Conservation (phyloP, 257 asterid species). For the Solanum rostratum region DNA sequence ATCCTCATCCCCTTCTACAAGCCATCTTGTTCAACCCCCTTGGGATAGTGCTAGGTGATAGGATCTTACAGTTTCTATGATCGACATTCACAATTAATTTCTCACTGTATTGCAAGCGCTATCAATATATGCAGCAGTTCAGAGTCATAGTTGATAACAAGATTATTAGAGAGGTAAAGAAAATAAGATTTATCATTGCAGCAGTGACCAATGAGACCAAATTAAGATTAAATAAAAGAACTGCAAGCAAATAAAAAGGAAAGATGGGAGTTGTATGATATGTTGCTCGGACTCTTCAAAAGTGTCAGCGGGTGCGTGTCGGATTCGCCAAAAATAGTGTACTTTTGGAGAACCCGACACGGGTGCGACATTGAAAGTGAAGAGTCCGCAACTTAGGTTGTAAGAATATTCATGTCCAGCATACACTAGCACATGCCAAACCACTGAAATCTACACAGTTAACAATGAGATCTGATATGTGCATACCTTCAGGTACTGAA, state of each 20-base stretch:
- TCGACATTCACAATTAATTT: not conserved
- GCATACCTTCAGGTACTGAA: constrained; percentile 60
- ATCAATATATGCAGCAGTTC: not conserved
- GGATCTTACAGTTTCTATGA: not conserved
- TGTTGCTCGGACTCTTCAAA: no score
- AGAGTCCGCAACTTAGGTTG: no score
- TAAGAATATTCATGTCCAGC: not conserved
- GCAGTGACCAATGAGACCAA: not conserved
- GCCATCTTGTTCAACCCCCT: not conserved
- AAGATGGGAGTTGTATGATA: not conserved
- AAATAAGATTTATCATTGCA: not conserved
- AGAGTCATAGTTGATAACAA: not conserved
- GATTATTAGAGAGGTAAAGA: not conserved
- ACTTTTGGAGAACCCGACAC: no score
- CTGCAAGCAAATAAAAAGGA: not conserved
- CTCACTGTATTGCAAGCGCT: not conserved
- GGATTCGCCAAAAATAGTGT: no score
- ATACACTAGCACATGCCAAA: not conserved
- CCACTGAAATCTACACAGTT: not conserved
- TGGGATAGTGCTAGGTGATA: not conserved
- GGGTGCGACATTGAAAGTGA: no score
- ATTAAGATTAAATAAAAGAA: not conserved
- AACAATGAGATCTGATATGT: not conserved
- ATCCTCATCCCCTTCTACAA: not conserved
- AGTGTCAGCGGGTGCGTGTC: no score